Evolutionary conservation across 805 yeast genomes (phyloP).

Genomic region (Teunomyces atbi): DNA sequence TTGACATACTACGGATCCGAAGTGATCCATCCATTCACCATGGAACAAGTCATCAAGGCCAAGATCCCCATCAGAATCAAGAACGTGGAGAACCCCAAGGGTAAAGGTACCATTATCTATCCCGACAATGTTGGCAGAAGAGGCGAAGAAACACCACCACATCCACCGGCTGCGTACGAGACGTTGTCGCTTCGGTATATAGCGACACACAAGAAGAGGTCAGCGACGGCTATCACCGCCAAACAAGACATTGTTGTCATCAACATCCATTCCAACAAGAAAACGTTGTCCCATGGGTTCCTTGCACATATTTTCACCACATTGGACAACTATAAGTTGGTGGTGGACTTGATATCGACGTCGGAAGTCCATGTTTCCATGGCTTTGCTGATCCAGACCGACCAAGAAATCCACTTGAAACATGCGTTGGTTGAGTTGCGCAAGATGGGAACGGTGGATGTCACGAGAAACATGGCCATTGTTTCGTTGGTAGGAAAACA

Average conservation of each 20-base stretch:
- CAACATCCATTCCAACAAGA: constrained; percentile 90
- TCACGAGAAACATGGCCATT: constrained; percentile 83
- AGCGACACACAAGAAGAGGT: constrained; percentile 49
- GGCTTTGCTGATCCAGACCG: constrained; percentile 81
- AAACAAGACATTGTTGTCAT: constrained; percentile 89
- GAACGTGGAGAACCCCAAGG: constrained; percentile 92
- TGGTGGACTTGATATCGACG: constrained; percentile 93
- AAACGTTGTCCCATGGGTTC: constrained; percentile 91
- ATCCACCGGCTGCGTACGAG: constrained; percentile 80
- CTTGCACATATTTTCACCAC: constrained; percentile 86
- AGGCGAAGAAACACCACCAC: constrained; percentile 92
- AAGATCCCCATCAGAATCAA: constrained; percentile 95
- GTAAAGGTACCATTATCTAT: constrained; percentile 89
- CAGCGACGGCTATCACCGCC: constrained; percentile 95
- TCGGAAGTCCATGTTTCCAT: constrained; percentile 97
- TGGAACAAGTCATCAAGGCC: constrained; percentile 97
- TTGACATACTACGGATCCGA: constrained; percentile 96
- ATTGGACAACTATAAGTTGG: constrained; percentile 77
- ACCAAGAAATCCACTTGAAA: constrained; percentile 61
- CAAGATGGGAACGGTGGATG: constrained; percentile 83
- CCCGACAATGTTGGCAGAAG: constrained; percentile 85
- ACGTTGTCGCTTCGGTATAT: constrained; percentile 37
- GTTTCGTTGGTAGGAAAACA: constrained; percentile 94
- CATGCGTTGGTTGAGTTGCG: constrained; percentile 77
- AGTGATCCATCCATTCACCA: constrained; percentile 97